Evolutionary conservation across 306 rosid species (phyloP), one percentile per base, ranked within the genome.

Genomic region (Mimosa pudica): DNA sequence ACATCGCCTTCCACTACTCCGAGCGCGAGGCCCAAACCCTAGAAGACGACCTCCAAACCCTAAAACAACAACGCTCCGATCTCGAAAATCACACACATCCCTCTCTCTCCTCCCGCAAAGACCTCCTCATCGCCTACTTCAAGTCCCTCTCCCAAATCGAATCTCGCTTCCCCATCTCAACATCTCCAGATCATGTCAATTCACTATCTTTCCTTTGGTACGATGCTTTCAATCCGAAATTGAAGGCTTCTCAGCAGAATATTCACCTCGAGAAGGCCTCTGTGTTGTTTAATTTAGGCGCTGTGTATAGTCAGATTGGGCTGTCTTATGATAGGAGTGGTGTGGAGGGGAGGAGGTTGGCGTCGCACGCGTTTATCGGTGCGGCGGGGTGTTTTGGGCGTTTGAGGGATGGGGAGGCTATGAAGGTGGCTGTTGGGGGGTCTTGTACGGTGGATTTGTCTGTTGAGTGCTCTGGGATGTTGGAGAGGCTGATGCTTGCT

Each of bases 1-100:
- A 80, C 87, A 85, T 95, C 74, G 86, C 92, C 13, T 90, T 86
- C 89, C 87, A 91, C 76, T 95, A 95, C 92, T 95, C 99, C n/a
- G 99, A 95, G 54, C 97, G 98, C 70, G 98, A 95, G 42, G 98
- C 99, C 8, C 98, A 93, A 57, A 93, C 89, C 87, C 86, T 91
- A 58, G 99, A 95, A 47, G 98, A 95, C 82, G 99, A 95, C 76
- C 97, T 95, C 81, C 93, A 95, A 90, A 90, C 92, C 88, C 92
- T 95, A 2, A 95, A 91, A 69, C 91, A 91, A 49, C 84, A 82
- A 66, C 97, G 99, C 64, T 83, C 94, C 79, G 99, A 95, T 60
- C 0, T 95, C 58, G 98, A 95, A 71, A 97, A 97, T 76, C 88
- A 86, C 78, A 63, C 98, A 63, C 98, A 93, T 83, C 99, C 99